Evolutionary conservation across 2,329 filamentous ascomycete species (phyloP).

Genomic region (Cladorrhinum sp.): DNA sequence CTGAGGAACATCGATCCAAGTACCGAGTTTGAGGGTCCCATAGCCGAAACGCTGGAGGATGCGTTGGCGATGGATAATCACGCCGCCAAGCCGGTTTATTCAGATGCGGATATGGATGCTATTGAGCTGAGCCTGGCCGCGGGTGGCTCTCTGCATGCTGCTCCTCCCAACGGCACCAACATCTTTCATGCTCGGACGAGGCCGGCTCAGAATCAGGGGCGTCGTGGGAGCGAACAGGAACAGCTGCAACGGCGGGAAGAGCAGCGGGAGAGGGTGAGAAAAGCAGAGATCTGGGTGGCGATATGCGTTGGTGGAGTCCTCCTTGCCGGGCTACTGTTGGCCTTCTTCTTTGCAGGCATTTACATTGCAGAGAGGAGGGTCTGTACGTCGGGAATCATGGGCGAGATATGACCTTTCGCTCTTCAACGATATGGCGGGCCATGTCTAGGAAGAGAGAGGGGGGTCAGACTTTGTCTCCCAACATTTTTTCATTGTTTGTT

Average conservation of each 20-base stretch:
- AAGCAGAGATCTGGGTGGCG: conserved; percentile 12
- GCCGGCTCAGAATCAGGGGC: background rate
- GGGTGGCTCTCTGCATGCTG: background rate
- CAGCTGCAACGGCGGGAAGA: background rate
- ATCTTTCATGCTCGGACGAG: background rate
- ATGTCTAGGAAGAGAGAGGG: no score
- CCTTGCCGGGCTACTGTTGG: conserved; percentile 12
- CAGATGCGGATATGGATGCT: background rate
- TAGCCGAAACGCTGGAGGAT: conserved; percentile 15
- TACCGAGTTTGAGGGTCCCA: background rate
- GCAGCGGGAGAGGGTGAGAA: conserved; percentile 3
- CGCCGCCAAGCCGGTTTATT: background rate
- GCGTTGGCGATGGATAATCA: conserved; percentile 18
- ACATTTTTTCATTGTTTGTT: no score
- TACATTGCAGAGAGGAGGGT: conserved; percentile 16
- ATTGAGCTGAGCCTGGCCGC: conserved; percentile 5
- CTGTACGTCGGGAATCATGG: background rate
- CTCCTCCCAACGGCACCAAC: background rate
- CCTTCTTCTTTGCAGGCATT: conserved; percentile 22
- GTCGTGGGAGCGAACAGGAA: background rate
- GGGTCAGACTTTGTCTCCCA: no score
- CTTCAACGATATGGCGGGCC: no score
- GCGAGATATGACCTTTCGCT: background rate
- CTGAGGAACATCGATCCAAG: conserved; percentile 13
- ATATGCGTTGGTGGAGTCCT: conserved; percentile 13